Conservation (phyloP, 1,139 yeast genomes). For the Saccharomyces hybrid region DNA sequence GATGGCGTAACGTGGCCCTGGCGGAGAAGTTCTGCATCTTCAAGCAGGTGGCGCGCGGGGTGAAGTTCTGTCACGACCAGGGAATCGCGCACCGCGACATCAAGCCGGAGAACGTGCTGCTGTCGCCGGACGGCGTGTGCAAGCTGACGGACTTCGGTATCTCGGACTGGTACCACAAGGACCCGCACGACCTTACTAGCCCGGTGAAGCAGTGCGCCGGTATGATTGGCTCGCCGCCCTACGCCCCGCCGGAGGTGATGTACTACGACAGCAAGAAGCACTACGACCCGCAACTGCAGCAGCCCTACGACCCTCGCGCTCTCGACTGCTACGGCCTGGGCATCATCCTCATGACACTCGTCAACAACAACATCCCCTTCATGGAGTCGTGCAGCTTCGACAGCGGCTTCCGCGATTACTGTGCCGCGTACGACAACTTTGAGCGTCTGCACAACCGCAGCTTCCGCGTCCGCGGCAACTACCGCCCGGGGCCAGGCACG, state of each 20-base stretch:
- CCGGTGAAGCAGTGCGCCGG: conserved; percentile 38
- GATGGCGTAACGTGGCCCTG: conserved; percentile 44
- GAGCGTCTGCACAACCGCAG: conserved; percentile 40
- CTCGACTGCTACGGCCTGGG: conserved; percentile 74
- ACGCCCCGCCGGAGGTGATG: conserved; percentile 72
- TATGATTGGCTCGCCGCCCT: conserved; percentile 74
- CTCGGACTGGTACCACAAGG: conserved; percentile 54
- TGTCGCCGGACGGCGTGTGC: conserved; percentile 49
- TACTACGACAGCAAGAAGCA: conserved; percentile 34
- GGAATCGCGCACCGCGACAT: conserved; percentile 87
- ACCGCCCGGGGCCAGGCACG: conserved; percentile 52
- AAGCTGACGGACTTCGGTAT: conserved; percentile 76
- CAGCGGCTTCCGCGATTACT: conserved; percentile 50
- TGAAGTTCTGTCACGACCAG: conserved; percentile 65
- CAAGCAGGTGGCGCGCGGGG: conserved; percentile 44
- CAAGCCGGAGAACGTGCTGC: conserved; percentile 84
- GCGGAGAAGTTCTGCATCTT: conserved; percentile 46
- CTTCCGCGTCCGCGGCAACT: conserved; percentile 42
- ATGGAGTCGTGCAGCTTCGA: conserved; percentile 44
- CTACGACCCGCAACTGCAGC: conserved; percentile 21
- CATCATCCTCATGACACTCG: conserved; percentile 50
- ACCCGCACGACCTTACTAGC: conserved; percentile 43
- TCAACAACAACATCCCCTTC: conserved; percentile 56
- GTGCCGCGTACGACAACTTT: conserved; percentile 45
- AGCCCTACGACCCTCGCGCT: conserved; percentile 55